These are phyloP conservation scores for Melastoma malabathricum DNA, from an alignment of 345 rosid species.

Conservation along the genomic window DNA sequence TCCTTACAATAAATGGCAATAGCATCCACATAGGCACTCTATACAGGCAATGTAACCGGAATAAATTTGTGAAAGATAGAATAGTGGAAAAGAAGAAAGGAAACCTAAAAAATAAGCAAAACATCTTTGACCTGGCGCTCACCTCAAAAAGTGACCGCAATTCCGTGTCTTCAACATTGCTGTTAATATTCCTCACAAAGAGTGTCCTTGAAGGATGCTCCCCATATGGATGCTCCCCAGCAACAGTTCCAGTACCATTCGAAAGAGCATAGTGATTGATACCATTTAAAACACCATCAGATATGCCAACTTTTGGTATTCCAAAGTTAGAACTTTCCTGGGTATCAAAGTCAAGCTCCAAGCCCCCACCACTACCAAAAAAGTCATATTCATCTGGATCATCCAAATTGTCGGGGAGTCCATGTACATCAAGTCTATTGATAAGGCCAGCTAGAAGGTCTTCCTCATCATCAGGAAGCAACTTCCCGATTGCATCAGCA, in stretches of 20 bases:
- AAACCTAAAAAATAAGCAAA: background rate
- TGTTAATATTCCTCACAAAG: conserved; percentile 88
- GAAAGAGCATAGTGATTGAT: conserved; percentile 31
- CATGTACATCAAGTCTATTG: conserved; percentile 59
- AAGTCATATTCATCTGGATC: conserved; percentile 80
- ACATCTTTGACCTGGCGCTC: conserved; percentile 6
- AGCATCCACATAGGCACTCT: no score
- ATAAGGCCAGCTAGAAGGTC: conserved; percentile 80
- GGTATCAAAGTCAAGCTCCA: conserved; percentile 65
- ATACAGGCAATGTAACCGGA: background rate
- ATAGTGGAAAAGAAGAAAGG: background rate
- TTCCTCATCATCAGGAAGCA: conserved; percentile 75
- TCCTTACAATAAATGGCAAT: no score
- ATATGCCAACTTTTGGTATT: conserved; percentile 34
- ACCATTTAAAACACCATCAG: conserved; percentile 43
- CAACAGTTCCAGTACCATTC: conserved; percentile 56
- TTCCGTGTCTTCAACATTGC: conserved; percentile 86
- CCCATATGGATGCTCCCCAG: conserved; percentile 89
- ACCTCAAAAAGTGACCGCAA: conserved; percentile 85
- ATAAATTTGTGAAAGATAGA: background rate
- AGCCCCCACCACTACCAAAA: conserved; percentile 76
- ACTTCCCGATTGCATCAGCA: conserved; percentile 27
- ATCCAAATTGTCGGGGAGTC: conserved; percentile 48
- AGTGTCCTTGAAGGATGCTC: conserved; percentile 96
- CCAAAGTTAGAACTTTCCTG: conserved; percentile 35